Percentiles rank a stretch among this genome's conserved stretches.
These are phyloP conservation scores for Euphrasia confusa DNA, from an alignment of 257 asterid genomes.

Conservation along the genomic window DNA sequence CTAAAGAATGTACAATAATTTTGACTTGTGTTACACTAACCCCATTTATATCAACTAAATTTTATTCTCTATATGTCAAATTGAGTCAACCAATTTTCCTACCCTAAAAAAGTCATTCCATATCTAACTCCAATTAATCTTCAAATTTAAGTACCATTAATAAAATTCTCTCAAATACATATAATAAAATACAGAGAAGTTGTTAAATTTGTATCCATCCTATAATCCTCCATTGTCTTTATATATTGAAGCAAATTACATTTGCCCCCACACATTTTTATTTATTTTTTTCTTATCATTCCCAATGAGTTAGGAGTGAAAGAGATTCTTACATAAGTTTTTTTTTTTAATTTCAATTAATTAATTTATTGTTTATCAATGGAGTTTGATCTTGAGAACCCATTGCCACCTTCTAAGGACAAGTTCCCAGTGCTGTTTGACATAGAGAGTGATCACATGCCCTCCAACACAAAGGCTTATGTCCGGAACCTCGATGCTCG, in stretches of 20 bases:
- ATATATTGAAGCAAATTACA: constrained; percentile 11
- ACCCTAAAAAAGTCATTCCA: constrained; percentile 18
- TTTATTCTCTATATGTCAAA: background rate
- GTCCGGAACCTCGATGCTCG: constrained; percentile 22
- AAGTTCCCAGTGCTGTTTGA: constrained; percentile 20
- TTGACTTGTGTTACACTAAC: background rate
- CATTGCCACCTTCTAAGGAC: constrained; percentile 36
- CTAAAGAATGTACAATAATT: no score
- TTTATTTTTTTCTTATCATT: background rate
- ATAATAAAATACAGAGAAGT: background rate
- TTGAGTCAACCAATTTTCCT: background rate
- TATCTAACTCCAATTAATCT: constrained; percentile 7
- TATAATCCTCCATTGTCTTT: background rate
- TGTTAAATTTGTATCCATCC: constrained; percentile 5
- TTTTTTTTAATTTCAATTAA: background rate
- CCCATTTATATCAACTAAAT: background rate
- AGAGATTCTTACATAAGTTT: background rate
- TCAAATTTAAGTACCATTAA: background rate
- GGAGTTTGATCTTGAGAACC: constrained; percentile 70
- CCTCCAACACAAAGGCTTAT: constrained; percentile 33
- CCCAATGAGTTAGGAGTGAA: constrained; percentile 20
- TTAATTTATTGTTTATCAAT: constrained; percentile 30
- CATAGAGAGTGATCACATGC: constrained; percentile 58
- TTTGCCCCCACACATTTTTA: background rate
- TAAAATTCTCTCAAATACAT: background rate